These are phyloP conservation scores for Candida palmyrensis DNA, from an alignment of 805 yeast genomes.

Conservation along the genomic window DNA sequence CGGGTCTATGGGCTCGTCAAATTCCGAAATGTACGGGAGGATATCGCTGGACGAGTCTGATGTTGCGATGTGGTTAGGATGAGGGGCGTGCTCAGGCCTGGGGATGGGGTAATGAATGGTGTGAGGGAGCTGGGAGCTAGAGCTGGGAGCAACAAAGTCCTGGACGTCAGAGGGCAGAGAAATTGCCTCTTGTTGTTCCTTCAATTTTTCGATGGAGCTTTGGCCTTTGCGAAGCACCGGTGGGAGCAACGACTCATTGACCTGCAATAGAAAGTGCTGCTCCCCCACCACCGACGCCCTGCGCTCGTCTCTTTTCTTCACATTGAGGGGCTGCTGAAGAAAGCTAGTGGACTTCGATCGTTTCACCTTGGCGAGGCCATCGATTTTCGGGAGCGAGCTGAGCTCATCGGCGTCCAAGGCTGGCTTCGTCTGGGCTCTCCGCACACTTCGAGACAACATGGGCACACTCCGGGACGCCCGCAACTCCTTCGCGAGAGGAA, in stretches of 20 bases:
- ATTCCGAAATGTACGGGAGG: slow-evolving; percentile 20
- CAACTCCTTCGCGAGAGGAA: too few relatives aligned
- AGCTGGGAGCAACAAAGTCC: not conserved
- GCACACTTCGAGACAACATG: too few relatives aligned
- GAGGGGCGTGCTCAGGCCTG: not conserved
- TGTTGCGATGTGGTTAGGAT: slow-evolving; percentile 1
- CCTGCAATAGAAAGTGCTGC: slow-evolving; percentile 20
- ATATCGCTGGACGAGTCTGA: slow-evolving; percentile 3
- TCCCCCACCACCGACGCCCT: slow-evolving; percentile 26
- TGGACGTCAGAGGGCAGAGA: too few relatives aligned
- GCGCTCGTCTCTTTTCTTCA: slow-evolving; percentile 13
- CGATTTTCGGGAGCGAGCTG: too few relatives aligned
- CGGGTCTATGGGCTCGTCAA: slow-evolving; percentile 16
- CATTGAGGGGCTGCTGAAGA: slow-evolving; percentile 7
- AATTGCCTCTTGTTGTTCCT: slow-evolving; percentile 13
- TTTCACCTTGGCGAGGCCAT: too few relatives aligned
- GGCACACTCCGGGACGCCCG: too few relatives aligned
- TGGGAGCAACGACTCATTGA: slow-evolving; percentile 28
- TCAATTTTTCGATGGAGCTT: slow-evolving; percentile 24
- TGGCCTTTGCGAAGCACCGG: slow-evolving; percentile 28
- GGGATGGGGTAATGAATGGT: not conserved
- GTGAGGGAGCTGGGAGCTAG: not conserved
- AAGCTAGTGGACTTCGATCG: slow-evolving; percentile 23
- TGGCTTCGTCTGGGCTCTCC: not conserved
- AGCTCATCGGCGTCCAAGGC: too few relatives aligned